Conservation (phyloP, 495 filamentous ascomycete species). For the Neurospora sp. region DNA sequence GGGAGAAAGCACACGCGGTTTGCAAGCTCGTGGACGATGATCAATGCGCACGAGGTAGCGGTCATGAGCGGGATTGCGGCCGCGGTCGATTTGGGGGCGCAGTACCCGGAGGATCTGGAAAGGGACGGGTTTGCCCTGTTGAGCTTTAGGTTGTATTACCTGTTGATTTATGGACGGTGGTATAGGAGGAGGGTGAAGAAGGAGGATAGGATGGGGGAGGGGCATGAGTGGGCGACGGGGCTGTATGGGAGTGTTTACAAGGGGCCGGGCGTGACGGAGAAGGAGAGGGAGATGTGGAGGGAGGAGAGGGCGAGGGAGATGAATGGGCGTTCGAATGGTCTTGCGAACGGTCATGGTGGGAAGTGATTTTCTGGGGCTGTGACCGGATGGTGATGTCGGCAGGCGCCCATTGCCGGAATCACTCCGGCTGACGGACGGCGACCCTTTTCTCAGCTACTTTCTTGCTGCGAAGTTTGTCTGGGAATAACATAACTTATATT, state of each 20-base stretch:
- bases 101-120: slow-evolving; percentile 50
- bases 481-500: background rate
- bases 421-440: background rate
- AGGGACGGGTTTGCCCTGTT: slow-evolving; percentile 25
- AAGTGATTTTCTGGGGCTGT: background rate
- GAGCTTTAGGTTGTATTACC: slow-evolving; percentile 32
- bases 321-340: background rate
- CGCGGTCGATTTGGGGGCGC: slow-evolving; percentile 64
- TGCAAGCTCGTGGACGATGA: slow-evolving; percentile 69
- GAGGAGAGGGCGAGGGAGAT: slow-evolving; percentile 28
- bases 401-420: background rate
- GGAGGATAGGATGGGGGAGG: background rate
- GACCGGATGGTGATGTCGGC: background rate
- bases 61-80: slow-evolving; percentile 70
- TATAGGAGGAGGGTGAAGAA: slow-evolving; percentile 23
- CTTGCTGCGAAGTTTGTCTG: background rate
- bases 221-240: slow-evolving; percentile 39
- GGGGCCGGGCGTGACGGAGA: slow-evolving; percentile 36
- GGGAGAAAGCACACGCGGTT: slow-evolving; percentile 57
- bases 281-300: slow-evolving; percentile 40
- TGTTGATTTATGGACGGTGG: slow-evolving; percentile 31
- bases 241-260: slow-evolving; percentile 43
- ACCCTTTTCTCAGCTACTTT: background rate
- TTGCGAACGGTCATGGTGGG: background rate
- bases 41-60: slow-evolving; percentile 80